These are phyloP conservation scores for Rubia peregrina DNA, from an alignment of 305 asterid genomes.

Conservation along the genomic window DNA sequence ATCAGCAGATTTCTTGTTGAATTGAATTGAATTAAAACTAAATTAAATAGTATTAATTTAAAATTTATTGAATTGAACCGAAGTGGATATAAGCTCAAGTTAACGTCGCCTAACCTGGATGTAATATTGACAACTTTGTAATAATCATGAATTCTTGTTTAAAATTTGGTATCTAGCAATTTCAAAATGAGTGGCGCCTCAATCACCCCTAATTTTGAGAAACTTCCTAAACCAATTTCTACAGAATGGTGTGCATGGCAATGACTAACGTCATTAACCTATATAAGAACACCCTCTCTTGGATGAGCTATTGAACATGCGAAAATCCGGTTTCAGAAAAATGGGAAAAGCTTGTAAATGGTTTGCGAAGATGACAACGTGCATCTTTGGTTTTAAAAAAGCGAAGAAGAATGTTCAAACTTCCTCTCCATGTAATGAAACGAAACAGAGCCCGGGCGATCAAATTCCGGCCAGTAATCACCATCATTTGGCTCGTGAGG, in stretches of 20 bases:
- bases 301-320: not conserved
- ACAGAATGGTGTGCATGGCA: not conserved
- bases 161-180: not conserved
- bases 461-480: not conserved
- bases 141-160: not conserved
- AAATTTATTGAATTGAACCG: no score
- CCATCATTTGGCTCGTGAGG: not conserved
- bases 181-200: not conserved
- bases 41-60: no score
- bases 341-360: constrained; percentile 10
- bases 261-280: not conserved
- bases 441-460: not conserved
- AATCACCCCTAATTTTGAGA: constrained; percentile 5
- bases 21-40: not conserved
- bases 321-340: not conserved
- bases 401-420: not conserved
- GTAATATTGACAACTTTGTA: no score
- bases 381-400: not conserved
- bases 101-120: no score
- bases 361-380: not conserved
- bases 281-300: not conserved
- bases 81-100: no score
- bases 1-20: no score
- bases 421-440: not conserved
- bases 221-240: not conserved